A percentile compares a stretch with the other conserved stretches of the same genome.
Conservation (phyloP, 257 asterid genomes). For the Forsythia viridissima region DNA sequence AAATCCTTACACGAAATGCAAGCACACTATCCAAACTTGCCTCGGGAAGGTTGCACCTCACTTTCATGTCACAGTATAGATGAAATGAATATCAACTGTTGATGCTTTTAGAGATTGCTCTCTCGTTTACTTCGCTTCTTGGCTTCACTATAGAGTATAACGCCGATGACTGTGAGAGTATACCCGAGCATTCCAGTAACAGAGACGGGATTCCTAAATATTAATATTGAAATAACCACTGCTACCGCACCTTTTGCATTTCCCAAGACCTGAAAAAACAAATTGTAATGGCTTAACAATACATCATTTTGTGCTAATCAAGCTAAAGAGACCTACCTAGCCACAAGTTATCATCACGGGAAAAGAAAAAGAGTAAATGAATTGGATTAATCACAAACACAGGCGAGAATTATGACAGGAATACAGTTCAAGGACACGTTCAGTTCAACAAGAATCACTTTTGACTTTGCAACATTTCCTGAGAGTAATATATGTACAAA, state of each 20-base stretch:
- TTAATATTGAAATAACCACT: constrained; percentile 74
- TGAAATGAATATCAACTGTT: constrained; percentile 22
- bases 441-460: not conserved
- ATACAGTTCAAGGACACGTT: not conserved
- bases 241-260: constrained; percentile 90
- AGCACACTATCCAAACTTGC: constrained; percentile 20
- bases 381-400: not conserved
- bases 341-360: not conserved
- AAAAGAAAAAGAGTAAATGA: not conserved
- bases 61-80: constrained; percentile 31
- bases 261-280: constrained; percentile 62
- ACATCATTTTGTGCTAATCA: not conserved
- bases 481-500: not conserved
- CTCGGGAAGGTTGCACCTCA: constrained; percentile 29
- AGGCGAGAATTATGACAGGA: not conserved
- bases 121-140: constrained; percentile 72
- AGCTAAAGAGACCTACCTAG: not conserved
- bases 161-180: constrained; percentile 64
- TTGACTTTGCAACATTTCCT: not conserved
- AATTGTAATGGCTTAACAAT: not conserved
- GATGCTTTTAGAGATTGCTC: constrained; percentile 4
- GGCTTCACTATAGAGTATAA: constrained; percentile 73
- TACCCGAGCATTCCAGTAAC: constrained; percentile 84
- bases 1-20: constrained; percentile 31
- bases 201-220: constrained; percentile 78